Evolutionary conservation across 2,329 filamentous ascomycete genomes (phyloP), one percentile per base, ranked within the genome.

Genomic region (Ustulina deusta): DNA sequence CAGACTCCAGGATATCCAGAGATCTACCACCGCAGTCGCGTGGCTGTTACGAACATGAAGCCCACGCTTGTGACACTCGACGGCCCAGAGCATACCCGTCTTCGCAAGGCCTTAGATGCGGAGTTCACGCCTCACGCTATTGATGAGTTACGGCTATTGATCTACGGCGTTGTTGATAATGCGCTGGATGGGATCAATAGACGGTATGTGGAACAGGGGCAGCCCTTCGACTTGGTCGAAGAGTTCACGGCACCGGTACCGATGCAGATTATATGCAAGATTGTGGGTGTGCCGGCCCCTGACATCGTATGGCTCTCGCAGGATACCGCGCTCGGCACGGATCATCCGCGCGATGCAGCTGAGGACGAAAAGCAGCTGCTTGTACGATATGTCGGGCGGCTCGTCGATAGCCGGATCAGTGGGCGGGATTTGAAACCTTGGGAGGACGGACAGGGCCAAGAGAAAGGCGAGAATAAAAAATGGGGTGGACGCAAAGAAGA

Each of bases 1-100:
- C 60, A 46, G 7, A 49, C 61, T 17, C 65, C 65, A 9, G 65
- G 65, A 25, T 69, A 69, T 38, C 61, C 65, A 17, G 54, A 64
- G 44, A 63, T 69, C 29, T 60, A 55, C 29, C 20, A 38, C n/a
- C 29, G 22, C 20, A 34, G 38, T 25, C 40, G 27, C 56, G 36
- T 58, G 59, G 61, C 56, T 25, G 4, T 20, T n/a, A 44, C 11
- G 10, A 46, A 59, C 10, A 36, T 27, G n/a, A 55, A 36, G 20
- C 44, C 61, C 9, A 68, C 34, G 17, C 34, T 65, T 34, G 61
- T 65, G 10, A 64, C 46, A 25, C 17, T 69, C 42, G 62, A 66
- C 20, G 54, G 52, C n/a, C 63, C 59, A 11, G 63, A 61, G 32
- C 59, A 61, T 40, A 38, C 59, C 22, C 38, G 40, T 17, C 63